These are phyloP conservation scores for Telfairia occidentalis DNA, from an alignment of 331 rosid genomes.

Conservation along the genomic window DNA sequence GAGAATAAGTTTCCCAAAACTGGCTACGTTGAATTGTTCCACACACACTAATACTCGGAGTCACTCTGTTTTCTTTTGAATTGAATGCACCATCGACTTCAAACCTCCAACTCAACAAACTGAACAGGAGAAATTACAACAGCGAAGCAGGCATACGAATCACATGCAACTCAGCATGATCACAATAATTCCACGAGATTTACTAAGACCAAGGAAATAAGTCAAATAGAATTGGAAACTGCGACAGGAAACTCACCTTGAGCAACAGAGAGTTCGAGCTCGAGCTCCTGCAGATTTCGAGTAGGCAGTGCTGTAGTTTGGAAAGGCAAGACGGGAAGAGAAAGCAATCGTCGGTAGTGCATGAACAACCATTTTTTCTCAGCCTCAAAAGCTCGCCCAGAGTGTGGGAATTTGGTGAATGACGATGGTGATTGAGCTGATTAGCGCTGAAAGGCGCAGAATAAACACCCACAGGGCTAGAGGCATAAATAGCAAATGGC, in stretches of 20 bases:
- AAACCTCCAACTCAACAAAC: constrained; percentile 1
- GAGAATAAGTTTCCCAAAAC: neutral
- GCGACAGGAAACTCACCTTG: neutral
- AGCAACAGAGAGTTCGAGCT: constrained; percentile 6
- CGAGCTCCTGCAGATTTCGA: constrained; percentile 1
- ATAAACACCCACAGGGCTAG: neutral
- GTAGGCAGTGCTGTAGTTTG: neutral
- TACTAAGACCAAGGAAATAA: neutral
- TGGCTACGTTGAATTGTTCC: neutral
- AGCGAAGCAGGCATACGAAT: neutral
- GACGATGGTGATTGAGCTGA: neutral
- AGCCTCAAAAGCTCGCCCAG: neutral
- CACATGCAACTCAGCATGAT: neutral
- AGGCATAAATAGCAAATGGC: neutral
- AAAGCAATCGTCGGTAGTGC: neutral
- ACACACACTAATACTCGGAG: neutral
- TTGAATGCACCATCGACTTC: neutral
- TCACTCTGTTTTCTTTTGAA: neutral
- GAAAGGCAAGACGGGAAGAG: neutral
- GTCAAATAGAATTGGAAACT: neutral
- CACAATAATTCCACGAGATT: neutral
- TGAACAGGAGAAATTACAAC: neutral
- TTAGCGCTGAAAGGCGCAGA: neutral
- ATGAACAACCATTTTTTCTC: neutral
- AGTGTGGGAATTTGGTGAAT: neutral